These are phyloP conservation scores for Gossypium mustelinum DNA, from an alignment of 345 rosid species.

Conservation along the genomic window DNA sequence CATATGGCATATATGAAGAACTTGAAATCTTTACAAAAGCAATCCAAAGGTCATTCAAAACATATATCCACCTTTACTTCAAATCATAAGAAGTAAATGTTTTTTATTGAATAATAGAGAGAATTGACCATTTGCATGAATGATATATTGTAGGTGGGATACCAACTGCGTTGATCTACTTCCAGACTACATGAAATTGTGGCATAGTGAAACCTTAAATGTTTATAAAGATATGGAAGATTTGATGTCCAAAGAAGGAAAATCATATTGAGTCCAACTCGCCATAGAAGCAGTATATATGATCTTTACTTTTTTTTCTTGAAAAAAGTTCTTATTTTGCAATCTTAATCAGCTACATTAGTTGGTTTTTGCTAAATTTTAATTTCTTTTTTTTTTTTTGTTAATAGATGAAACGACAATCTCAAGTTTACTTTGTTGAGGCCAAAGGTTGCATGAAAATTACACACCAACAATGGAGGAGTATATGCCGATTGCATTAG, in stretches of 20 bases:
- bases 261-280: background rate
- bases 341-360: background rate
- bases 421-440: constrained; percentile 5
- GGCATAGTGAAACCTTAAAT: background rate
- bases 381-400: background rate
- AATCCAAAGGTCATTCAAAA: background rate
- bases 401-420: background rate
- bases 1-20: constrained; percentile 21
- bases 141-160: background rate
- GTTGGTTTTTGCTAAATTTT: background rate
- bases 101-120: too few species aligned
- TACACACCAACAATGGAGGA: constrained; percentile 29
- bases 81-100: too few species aligned
- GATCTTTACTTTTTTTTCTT: too few species aligned
- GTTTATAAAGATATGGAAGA: background rate
- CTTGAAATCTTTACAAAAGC: constrained; percentile 19
- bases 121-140: background rate
- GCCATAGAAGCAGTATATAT: background rate
- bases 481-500: constrained; percentile 26
- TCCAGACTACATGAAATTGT: background rate
- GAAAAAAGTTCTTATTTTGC: background rate
- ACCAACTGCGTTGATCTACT: background rate
- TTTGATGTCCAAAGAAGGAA: background rate
- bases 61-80: too few species aligned
- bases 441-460: constrained; percentile 24